phyloP scores from a whole-genome alignment of 768 basidiomycete genomes.

The Tylopilus rubrobrunneus region DNA sequence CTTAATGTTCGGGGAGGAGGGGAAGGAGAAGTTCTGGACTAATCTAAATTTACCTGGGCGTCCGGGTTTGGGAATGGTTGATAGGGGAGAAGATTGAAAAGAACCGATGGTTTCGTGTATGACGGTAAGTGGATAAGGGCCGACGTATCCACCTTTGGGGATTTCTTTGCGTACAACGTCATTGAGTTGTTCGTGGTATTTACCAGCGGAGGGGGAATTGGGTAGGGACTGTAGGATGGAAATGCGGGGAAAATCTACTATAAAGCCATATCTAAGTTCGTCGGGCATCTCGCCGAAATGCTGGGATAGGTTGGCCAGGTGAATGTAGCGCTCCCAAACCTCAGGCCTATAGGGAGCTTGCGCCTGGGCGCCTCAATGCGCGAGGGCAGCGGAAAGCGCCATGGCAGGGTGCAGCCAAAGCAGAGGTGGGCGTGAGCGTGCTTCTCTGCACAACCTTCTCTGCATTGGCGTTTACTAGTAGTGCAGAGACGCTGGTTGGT shows the following conservation, averaged over 20 bases:
- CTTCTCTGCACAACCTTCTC: not conserved
- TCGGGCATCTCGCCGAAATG: too few relatives aligned
- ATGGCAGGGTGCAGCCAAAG: not conserved
- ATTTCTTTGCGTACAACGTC: too few relatives aligned
- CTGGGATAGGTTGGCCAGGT: too few relatives aligned
- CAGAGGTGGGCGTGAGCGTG: not conserved
- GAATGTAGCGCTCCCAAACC: not conserved
- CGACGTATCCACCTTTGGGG: too few relatives aligned
- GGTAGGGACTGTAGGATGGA: too few relatives aligned
- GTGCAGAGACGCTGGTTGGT: not conserved
- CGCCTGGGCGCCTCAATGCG: not conserved
- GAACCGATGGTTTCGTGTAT: too few relatives aligned
- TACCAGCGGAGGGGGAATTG: too few relatives aligned
- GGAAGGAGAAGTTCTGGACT: not conserved
- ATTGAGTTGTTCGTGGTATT: too few relatives aligned
- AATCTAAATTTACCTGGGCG: not conserved
- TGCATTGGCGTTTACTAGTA: not conserved
- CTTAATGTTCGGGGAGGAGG: not conserved
- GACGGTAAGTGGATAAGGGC: too few relatives aligned
- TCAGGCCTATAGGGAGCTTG: not conserved
- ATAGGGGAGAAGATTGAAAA: not conserved
- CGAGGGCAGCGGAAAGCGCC: not conserved
- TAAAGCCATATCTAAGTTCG: too few relatives aligned
- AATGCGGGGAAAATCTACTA: too few relatives aligned
- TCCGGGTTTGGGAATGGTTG: not conserved